These are phyloP conservation scores for Suhomyces bribrorum DNA, from an alignment of 1,139 yeast genomes.

Conservation along the genomic window DNA sequence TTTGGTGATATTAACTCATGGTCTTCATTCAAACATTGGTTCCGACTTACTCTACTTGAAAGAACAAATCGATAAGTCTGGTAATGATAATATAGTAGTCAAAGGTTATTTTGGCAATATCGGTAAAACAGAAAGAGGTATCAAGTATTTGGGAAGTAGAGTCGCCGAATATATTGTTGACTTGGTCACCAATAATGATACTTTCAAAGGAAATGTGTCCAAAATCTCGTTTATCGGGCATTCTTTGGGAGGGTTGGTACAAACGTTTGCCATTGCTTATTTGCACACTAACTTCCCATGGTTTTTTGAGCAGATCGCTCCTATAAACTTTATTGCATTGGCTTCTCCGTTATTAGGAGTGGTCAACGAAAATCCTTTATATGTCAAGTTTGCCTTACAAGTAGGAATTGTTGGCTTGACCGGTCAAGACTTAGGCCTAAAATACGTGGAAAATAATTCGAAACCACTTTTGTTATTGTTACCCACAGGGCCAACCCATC, in stretches of 20 bases:
- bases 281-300: constrained; percentile 69
- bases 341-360: constrained; percentile 92
- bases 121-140: constrained; percentile 88
- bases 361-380: constrained; percentile 81
- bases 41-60: constrained; percentile 87
- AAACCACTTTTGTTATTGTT: constrained; percentile 71
- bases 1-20: constrained; percentile 82
- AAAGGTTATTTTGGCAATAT: constrained; percentile 83
- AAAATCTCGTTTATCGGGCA: constrained; percentile 88
- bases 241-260: constrained; percentile 89
- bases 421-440: constrained; percentile 86
- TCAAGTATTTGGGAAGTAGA: constrained; percentile 80
- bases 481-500: constrained; percentile 82
- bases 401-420: constrained; percentile 92
- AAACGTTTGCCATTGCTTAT: constrained; percentile 88
- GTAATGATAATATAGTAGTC: constrained; percentile 60
- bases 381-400: constrained; percentile 78
- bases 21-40: constrained; percentile 84
- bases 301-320: constrained; percentile 64
- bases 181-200: constrained; percentile 47
- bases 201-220: constrained; percentile 37
- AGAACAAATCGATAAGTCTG: constrained; percentile 69
- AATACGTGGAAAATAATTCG: constrained; percentile 34
- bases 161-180: constrained; percentile 75
- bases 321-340: constrained; percentile 79